A percentile compares a stretch with the other conserved stretches of the same genome.
Evolutionary conservation across 2,329 filamentous ascomycete species (phyloP).

Genomic region (Monosporascus sp.): DNA sequence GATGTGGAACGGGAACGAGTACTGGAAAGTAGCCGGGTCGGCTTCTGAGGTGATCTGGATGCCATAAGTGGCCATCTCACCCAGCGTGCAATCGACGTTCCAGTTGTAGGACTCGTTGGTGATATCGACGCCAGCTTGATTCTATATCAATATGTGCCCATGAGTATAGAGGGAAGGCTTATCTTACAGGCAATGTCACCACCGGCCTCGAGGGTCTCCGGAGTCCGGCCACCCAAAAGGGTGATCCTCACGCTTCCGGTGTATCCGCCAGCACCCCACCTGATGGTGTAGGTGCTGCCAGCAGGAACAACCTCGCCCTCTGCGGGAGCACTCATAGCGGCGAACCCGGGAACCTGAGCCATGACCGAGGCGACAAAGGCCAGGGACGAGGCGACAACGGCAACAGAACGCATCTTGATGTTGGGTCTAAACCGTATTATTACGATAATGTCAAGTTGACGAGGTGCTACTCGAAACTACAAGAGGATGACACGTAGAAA

Average conservation of each 20-base stretch:
- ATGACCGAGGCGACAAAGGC: conserved; percentile 45
- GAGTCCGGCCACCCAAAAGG: conserved; percentile 48
- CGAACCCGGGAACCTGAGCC: conserved; percentile 53
- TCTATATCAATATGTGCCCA: conserved; percentile 8
- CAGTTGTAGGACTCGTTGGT: conserved; percentile 42
- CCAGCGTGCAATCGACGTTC: conserved; percentile 42
- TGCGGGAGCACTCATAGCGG: conserved; percentile 45
- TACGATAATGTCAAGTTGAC: not conserved
- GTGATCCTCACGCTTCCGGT: conserved; percentile 43
- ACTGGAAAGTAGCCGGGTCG: conserved; percentile 50
- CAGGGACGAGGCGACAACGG: conserved; percentile 43
- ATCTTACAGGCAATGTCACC: conserved; percentile 46
- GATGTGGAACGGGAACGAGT: conserved; percentile 57
- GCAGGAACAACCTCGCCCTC: conserved; percentile 39
- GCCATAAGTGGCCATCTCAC: conserved; percentile 47
- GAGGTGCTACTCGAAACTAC: not conserved
- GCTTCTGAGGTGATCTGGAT: conserved; percentile 48
- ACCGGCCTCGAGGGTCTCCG: conserved; percentile 36
- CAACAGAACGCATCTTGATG: conserved; percentile 50
- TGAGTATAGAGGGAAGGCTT: not conserved
- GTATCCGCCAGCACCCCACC: conserved; percentile 42
- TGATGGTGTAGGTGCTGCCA: conserved; percentile 44
- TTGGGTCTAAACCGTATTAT: conserved; percentile 8
- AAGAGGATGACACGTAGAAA: not conserved
- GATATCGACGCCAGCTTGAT: conserved; percentile 42